A percentile compares a stretch with the other conserved stretches of the same genome.
Conservation (phyloP, 495 filamentous ascomycete genomes). For the Xylaria castorea region DNA sequence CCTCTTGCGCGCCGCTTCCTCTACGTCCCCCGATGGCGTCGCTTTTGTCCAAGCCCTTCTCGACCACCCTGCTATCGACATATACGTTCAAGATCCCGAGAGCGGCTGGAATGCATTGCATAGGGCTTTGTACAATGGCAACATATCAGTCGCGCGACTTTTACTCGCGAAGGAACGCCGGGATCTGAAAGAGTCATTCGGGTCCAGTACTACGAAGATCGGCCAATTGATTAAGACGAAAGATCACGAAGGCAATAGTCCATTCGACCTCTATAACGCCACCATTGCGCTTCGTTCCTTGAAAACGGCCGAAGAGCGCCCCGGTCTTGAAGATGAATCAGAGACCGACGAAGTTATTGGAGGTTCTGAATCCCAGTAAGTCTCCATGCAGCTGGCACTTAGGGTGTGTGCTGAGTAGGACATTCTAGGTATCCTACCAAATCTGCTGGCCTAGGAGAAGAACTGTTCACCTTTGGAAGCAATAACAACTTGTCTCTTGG, state of each 20-base stretch:
- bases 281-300: slow-evolving; percentile 72
- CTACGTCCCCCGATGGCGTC: slow-evolving; percentile 67
- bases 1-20: slow-evolving; percentile 84
- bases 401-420: slow-evolving; percentile 13
- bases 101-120: slow-evolving; percentile 97
- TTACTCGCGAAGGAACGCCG: slow-evolving; percentile 77
- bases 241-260: slow-evolving; percentile 91
- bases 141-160: slow-evolving; percentile 81
- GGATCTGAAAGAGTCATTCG: slow-evolving; percentile 63
- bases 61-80: slow-evolving; percentile 80
- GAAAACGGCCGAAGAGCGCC: slow-evolving; percentile 37
- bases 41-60: slow-evolving; percentile 79
- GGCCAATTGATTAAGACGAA: slow-evolving; percentile 89
- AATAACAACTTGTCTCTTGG: slow-evolving; percentile 94
- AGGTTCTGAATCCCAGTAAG: slow-evolving; percentile 36
- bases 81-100: slow-evolving; percentile 85
- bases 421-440: slow-evolving; percentile 34
- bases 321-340: slow-evolving; percentile 43
- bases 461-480: slow-evolving; percentile 90
- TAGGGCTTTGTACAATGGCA: slow-evolving; percentile 90
- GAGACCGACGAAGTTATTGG: slow-evolving; percentile 47
- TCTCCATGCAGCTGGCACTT: background rate
- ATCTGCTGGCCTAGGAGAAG: slow-evolving; percentile 67
- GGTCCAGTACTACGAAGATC: slow-evolving; percentile 51
- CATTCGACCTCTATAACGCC: slow-evolving; percentile 87